Base-by-base conservation (phyloP, 352 stramenopile genomes). In the Paralagenidium karlingii region DNA sequence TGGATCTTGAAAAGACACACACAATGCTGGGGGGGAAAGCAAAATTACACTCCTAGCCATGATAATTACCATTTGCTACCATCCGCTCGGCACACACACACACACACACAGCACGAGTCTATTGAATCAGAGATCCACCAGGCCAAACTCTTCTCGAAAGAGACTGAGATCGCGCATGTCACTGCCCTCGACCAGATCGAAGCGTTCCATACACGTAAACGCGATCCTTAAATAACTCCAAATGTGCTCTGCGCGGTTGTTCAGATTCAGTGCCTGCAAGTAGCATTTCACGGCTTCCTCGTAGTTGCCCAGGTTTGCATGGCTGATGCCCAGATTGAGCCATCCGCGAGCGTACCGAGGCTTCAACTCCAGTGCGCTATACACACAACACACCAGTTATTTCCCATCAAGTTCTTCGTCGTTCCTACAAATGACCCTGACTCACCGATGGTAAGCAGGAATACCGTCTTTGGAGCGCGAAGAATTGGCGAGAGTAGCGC, bases 141-240 rank as follows among this genome's bases (percentile, higher is more conserved):
- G 53, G 46, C 82, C 82, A 53, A 94, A 94, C 51, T 94, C 80
- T 44, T 79, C 58, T 24, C 69, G 75, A 49, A 94, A 94, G 21
- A 69, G 36, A 24, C 45, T 60, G 6, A 94, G 58, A 51, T 95
- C 81, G 45, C 71, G 68, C 46, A 75, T 86, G 54, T 89, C 82
- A 20, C 82, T 82, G 26, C 95, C 51, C 46, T 95, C 92, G 34
- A 98, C 73, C 30, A 98, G 70, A 63, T 99, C 93, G 60, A 96
- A 99, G 34, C 87, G 70, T 60, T 98, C 94, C 56, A 95, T 85
- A 59, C 89, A 97, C 25, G 93, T 98, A 49, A 99, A 95, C 41
- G 89, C 93, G 66, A 99, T 97, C 45, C 94, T 71, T 53, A 99
- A 75, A 81, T 98, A 98, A 56, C 85, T 96, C 95, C 95, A 99